Base-by-base conservation (phyloP, 768 basidiomycete genomes). In the Gloeopeniophorella convolvens region DNA sequence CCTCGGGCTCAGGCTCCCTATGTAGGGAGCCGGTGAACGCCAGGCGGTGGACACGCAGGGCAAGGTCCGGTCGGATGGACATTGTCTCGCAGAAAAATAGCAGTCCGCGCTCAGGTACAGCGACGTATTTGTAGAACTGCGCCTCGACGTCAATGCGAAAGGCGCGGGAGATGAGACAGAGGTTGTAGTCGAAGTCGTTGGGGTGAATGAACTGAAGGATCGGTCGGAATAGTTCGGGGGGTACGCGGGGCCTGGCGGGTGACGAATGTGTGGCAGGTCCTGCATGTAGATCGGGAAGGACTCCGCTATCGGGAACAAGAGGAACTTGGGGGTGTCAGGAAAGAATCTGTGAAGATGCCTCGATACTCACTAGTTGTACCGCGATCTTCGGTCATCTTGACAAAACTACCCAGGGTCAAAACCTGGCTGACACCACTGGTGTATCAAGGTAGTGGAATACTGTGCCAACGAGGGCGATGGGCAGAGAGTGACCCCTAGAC, bases 51-150 rank as follows among this genome's bases (percentile, higher is more conserved):
- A 56, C 55, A 24, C 55, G 51, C 4, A 41, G 51, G 2, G 55
- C 55, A 16, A 56, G 42, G 32, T 56, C 55, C 5, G 55, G 55
- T 3, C 55, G 51, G 2, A 42, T 45, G 45, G 42, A 18, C 50
- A 56, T 54, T 3, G 51, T 56, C 37, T 31, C 45, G 21, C 55
- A 56, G 13, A 56, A 54, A 21, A 26, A 31, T 10, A 56, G 32
- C 5, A 56, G 40, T 0, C 37, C 27, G 18, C 23, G 47, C n/a
- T 54, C 51, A n/a, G 51, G 45, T 0, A 56, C 35, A 13, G 37
- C 41, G 13, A 56, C 32, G 20, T 47, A 54, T 20, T 41, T 47
- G 21, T 56, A 56, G 18, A 55, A 44, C 1, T 54, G 45, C 5
- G 11, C 31, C 5, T 56, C 55, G 3, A 44, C 42, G 18, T 56